phyloP scores from a whole-genome alignment of 805 yeast species.

The Metschnikowia cubensis region DNA sequence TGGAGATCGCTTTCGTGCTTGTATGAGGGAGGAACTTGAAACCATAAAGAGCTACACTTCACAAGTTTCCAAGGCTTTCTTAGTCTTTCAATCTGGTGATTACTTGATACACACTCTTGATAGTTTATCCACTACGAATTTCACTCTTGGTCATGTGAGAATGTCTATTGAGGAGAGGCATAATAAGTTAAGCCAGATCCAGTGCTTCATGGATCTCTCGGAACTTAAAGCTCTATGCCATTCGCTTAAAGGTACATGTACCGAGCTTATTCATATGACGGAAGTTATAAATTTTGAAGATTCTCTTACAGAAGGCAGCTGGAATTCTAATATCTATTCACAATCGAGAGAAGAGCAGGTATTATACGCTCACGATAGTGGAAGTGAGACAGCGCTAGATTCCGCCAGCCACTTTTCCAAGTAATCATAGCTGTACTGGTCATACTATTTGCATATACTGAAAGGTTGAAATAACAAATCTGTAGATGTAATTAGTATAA shows the following conservation, averaged over 20 bases:
- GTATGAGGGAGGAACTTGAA: neutral
- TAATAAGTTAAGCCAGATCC: neutral
- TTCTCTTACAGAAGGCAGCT: neutral
- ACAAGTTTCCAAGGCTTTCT: neutral
- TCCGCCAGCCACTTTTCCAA: neutral
- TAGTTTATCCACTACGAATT: neutral
- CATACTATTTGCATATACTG: no score
- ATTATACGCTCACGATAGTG: neutral
- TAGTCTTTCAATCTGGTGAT: neutral
- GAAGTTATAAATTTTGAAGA: neutral
- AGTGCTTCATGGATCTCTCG: neutral
- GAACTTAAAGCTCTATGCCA: neutral
- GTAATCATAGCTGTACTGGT: neutral
- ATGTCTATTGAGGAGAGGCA: neutral
- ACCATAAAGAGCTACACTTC: neutral
- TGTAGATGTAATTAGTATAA: neutral
- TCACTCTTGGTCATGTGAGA: neutral
- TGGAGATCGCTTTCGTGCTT: neutral
- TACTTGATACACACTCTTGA: neutral
- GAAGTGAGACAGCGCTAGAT: neutral
- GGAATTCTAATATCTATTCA: neutral
- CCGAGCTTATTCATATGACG: slow-evolving; percentile 1
- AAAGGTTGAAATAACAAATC: no score
- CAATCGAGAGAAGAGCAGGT: neutral
- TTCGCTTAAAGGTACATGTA: neutral